Percentiles rank a stretch among this genome's conserved stretches.
phyloP scores from a whole-genome alignment of 2,329 filamentous ascomycete species.

The Didymella lethalis region DNA sequence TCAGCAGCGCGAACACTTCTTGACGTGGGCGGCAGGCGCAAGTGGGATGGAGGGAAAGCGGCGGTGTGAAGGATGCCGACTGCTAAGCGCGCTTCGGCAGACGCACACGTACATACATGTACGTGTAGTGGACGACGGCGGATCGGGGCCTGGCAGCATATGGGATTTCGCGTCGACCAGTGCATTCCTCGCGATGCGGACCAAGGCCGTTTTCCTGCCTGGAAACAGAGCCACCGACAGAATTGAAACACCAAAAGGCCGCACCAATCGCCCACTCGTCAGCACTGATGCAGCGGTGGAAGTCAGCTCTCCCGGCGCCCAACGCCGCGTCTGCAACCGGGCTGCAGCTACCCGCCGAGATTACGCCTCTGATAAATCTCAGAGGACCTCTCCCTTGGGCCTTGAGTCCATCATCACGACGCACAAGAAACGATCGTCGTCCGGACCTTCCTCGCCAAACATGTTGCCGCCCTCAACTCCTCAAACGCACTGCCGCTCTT shows the following conservation, averaged over 20 bases:
- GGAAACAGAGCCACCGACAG: constrained; percentile 13
- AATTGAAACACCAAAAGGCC: constrained; percentile 14
- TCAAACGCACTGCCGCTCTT: constrained; percentile 1
- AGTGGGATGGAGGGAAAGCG: constrained; percentile 21
- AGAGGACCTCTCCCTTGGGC: constrained; percentile 1
- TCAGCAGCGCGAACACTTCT: constrained; percentile 18
- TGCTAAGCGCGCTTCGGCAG: constrained; percentile 23
- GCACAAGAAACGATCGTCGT: constrained; percentile 11
- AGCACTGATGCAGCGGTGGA: not conserved
- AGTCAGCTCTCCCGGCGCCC: not conserved
- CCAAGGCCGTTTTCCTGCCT: constrained; percentile 9
- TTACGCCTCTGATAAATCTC: constrained; percentile 11
- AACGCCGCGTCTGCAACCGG: constrained; percentile 3
- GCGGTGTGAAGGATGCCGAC: constrained; percentile 21
- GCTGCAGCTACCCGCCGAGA: constrained; percentile 18
- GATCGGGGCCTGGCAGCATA: constrained; percentile 11
- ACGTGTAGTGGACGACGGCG: constrained; percentile 15
- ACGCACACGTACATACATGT: constrained; percentile 23
- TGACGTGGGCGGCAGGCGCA: constrained; percentile 16
- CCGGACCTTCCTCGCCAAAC: constrained; percentile 10
- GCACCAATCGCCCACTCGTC: constrained; percentile 9
- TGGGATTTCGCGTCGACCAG: constrained; percentile 11
- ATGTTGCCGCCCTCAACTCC: not conserved
- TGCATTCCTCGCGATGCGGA: constrained; percentile 17
- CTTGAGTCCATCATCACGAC: constrained; percentile 7